phyloP scores from a whole-genome alignment of 2,329 filamentous ascomycete genomes.

The Scedosporium minutisporum region DNA sequence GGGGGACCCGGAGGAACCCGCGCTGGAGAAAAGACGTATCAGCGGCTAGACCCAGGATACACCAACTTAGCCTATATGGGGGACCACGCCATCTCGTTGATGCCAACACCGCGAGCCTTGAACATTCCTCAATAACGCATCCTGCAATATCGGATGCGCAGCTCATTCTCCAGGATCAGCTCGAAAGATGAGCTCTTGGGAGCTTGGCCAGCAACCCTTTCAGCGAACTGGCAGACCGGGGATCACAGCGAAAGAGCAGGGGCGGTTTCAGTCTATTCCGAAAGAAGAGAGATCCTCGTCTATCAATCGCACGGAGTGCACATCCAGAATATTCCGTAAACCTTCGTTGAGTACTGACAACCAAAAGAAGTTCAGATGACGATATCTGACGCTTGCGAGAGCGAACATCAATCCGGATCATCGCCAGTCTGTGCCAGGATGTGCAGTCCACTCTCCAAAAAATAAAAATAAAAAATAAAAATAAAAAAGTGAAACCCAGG shows the following conservation, averaged over 20 bases:
- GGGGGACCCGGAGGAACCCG: too few species aligned
- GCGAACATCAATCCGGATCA: neutral
- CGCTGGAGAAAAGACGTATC: too few species aligned
- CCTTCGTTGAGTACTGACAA: neutral
- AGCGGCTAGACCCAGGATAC: too few species aligned
- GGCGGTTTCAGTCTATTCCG: neutral
- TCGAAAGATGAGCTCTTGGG: too few species aligned
- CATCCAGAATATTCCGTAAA: neutral
- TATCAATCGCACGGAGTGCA: neutral
- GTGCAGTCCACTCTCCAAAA: neutral
- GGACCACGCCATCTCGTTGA: too few species aligned
- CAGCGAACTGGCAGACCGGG: neutral
- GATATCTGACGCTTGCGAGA: neutral
- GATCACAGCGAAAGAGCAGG: neutral
- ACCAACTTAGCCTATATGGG: too few species aligned
- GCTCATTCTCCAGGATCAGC: neutral
- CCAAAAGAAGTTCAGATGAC: neutral
- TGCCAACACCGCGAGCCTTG: neutral
- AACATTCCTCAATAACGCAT: neutral
- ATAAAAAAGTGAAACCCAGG: too few species aligned
- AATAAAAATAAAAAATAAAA: too few species aligned
- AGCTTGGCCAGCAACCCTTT: neutral
- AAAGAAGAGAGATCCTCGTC: neutral
- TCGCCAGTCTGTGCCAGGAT: neutral
- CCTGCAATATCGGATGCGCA: neutral